Percentiles rank a stretch among this genome's conserved stretches.
These are phyloP conservation scores for Cytospora mali DNA, from an alignment of 2,329 filamentous ascomycete species.

Conservation along the genomic window DNA sequence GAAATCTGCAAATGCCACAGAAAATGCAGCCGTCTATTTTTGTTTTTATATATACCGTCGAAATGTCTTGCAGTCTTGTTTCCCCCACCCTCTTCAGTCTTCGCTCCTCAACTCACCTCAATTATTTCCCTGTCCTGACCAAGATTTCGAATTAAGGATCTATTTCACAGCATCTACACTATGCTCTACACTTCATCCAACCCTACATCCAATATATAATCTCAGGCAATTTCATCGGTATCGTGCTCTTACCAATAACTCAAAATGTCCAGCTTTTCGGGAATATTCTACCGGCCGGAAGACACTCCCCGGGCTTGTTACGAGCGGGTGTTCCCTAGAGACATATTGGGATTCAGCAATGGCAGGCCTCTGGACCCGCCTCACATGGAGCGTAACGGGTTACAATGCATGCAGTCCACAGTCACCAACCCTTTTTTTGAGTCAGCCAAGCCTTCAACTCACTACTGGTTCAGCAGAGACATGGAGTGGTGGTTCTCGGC, in stretches of 20 bases:
- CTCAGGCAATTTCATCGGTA: too few relatives aligned
- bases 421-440: not conserved
- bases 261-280: too few relatives aligned
- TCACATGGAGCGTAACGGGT: not conserved
- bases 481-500: slow-evolving; percentile 8
- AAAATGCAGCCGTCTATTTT: not conserved
- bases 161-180: too few relatives aligned
- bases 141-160: not conserved
- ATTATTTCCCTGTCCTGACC: not conserved
- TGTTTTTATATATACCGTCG: not conserved
- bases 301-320: not conserved
- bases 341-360: not conserved
- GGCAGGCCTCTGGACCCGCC: not conserved
- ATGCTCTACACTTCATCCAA: too few relatives aligned
- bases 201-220: too few relatives aligned
- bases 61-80: not conserved
- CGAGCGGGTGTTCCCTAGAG: not conserved
- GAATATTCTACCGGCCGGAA: not conserved
- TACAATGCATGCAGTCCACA: not conserved
- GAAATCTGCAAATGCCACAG: not conserved
- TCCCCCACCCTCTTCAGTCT: not conserved
- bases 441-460: not conserved
- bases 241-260: too few relatives aligned
- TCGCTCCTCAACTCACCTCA: not conserved
- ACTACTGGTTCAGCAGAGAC: slow-evolving; percentile 9